These are phyloP conservation scores for Bruguiera parviflora DNA, from an alignment of 345 rosid species.

Conservation along the genomic window DNA sequence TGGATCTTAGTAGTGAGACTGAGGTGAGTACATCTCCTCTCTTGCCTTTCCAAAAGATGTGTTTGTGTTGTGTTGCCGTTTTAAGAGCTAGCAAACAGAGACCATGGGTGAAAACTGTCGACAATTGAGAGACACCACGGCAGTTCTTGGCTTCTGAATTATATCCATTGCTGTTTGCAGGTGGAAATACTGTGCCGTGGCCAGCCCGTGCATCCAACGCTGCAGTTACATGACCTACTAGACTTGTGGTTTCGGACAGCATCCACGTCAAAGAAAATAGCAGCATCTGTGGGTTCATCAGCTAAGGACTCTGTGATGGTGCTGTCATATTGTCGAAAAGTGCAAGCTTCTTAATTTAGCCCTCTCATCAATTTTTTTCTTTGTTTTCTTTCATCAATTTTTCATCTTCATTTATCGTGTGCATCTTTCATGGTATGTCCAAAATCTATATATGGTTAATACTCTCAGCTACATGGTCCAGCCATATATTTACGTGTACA, in stretches of 20 bases:
- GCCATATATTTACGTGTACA: too few relatives aligned
- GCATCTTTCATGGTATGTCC: too few relatives aligned
- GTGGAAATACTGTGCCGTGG: slow-evolving; percentile 84
- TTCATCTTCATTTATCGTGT: too few relatives aligned
- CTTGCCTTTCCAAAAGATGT: background rate
- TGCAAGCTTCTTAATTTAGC: slow-evolving; percentile 13
- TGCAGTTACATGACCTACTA: slow-evolving; percentile 51
- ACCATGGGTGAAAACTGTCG: background rate
- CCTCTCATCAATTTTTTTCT: background rate
- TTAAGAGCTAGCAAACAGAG: background rate
- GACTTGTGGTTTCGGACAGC: slow-evolving; percentile 65
- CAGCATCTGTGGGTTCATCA: slow-evolving; percentile 60
- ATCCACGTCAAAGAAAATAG: slow-evolving; percentile 44
- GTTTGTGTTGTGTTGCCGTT: background rate
- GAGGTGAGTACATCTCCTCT: slow-evolving; percentile 48
- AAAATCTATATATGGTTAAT: too few relatives aligned
- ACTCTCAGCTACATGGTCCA: too few relatives aligned
- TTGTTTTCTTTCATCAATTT: too few relatives aligned
- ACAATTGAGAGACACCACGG: background rate
- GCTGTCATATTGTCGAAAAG: slow-evolving; percentile 62
- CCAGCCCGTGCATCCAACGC: slow-evolving; percentile 54
- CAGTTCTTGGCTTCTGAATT: background rate
- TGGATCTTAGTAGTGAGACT: slow-evolving; percentile 58
- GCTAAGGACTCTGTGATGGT: slow-evolving; percentile 83
- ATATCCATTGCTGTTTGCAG: slow-evolving; percentile 27